Evolutionary conservation across 2,329 filamentous ascomycete species (phyloP), one percentile per base, ranked within the genome.

Genomic region (Arachnomyces sp.): DNA sequence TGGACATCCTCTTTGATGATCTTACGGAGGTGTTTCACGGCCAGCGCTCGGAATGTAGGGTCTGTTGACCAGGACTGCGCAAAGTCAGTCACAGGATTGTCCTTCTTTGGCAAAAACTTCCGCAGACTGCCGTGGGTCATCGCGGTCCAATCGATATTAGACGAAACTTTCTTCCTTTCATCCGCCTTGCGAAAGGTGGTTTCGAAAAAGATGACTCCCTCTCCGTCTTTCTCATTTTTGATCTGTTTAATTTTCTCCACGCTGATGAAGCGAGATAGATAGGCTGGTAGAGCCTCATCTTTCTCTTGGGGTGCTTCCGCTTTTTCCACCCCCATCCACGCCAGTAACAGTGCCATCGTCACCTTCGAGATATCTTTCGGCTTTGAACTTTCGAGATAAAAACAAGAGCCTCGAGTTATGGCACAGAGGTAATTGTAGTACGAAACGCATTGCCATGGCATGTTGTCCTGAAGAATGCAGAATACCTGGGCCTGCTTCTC

Each of bases 1-100:
- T 57, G 48, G 2, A 72, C 63, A 38, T 74, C 66, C 5, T 59
- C 49, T 4, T 60, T 47, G 18, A 75, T 71, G 29, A 74, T 68
- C 4, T 58, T 57, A 11, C 48, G 49, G 4, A 74, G 52, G 40
- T 71, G 64, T 7, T 57, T 43, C 1, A 62, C 49, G 0, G 65
- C 71, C 1, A 69, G 43, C 3, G 39, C 37, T 18, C 60, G 63
- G 52, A 73, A 74, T 0, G 36, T 38, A 0, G 48, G 37, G 37
- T 72, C 66, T 3, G 45, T 46, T 2, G 44, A 37, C 48, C 73
- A 75, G 4, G 64, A 59, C 50, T 63, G 44, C 2, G 54, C 50
- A 28, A 58, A 56, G 36, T 59, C 46, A 13, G 36, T 32, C 5
- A 54, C 48, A n/a, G 53, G 50, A 4, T 43, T 52, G 11, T 44